These are phyloP conservation scores for Leccinum imitatum DNA, from an alignment of 768 basidiomycete species.

Conservation along the genomic window DNA sequence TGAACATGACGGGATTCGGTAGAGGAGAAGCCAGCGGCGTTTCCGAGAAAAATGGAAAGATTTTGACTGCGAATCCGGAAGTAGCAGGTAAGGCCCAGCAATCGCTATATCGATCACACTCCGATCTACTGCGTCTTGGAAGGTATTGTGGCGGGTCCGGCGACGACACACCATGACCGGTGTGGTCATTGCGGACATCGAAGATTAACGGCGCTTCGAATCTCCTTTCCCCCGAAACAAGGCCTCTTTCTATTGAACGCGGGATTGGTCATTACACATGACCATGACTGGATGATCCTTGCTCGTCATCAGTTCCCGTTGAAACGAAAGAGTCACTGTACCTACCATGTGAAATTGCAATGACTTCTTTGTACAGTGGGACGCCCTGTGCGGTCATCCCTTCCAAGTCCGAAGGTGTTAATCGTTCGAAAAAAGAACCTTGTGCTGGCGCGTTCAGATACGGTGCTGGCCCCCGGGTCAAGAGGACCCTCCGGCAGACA, in stretches of 20 bases:
- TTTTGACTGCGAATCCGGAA: conserved; percentile 30
- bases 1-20: conserved; percentile 4
- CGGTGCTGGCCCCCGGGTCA: conserved; percentile 2
- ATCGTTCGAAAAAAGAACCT: neutral
- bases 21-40: conserved; percentile 23
- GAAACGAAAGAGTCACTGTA: conserved; percentile 1
- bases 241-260: conserved; percentile 2
- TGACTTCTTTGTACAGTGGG: conserved; percentile 3
- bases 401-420: neutral
- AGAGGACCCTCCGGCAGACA: conserved; percentile 8
- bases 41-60: conserved; percentile 21
- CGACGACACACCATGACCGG: conserved; percentile 23
- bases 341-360: neutral
- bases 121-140: conserved; percentile 29
- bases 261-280: conserved; percentile 6
- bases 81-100: conserved; percentile 24
- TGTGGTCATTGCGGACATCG: conserved; percentile 21
- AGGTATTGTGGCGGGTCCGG: conserved; percentile 30
- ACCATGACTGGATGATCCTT: conserved; percentile 1
- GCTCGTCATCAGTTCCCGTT: conserved; percentile 3
- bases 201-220: conserved; percentile 21
- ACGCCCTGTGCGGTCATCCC: conserved; percentile 7
- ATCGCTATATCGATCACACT: conserved; percentile 27
- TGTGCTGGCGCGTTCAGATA: conserved; percentile 10
- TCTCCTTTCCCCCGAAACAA: conserved; percentile 13